These are phyloP conservation scores for Cryomyces antarcticus DNA, from an alignment of 495 filamentous ascomycete species.

Conservation along the genomic window DNA sequence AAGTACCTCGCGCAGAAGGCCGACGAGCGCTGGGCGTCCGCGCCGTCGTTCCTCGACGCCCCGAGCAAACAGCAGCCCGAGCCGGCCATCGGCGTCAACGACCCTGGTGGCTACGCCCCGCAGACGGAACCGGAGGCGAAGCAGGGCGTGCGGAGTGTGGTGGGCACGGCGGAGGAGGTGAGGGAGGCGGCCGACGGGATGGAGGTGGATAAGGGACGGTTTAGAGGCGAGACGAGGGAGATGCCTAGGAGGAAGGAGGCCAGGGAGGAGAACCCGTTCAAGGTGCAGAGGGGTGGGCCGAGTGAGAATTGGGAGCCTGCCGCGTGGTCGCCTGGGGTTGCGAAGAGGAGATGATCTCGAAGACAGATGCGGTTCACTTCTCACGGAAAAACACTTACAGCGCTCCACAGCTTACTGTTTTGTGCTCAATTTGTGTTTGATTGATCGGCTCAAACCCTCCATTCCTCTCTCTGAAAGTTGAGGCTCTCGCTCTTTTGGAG, in stretches of 20 bases:
- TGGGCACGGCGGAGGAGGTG: conserved; percentile 9
- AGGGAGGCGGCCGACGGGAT: neutral
- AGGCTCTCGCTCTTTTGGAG: too few relatives aligned
- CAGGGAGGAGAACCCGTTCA: conserved; percentile 2
- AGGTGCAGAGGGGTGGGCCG: neutral
- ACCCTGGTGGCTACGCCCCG: conserved; percentile 14
- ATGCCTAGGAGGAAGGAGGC: conserved; percentile 13
- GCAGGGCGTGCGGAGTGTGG: conserved; percentile 7
- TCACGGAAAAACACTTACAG: too few relatives aligned
- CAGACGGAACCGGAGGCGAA: conserved; percentile 6
- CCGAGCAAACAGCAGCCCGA: conserved; percentile 27
- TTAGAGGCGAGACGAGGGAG: conserved; percentile 11
- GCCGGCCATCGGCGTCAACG: conserved; percentile 19
- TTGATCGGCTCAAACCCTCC: too few relatives aligned
- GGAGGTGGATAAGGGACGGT: conserved; percentile 8
- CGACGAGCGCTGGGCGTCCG: conserved; percentile 70
- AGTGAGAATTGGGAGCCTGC: neutral
- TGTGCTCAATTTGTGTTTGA: too few relatives aligned
- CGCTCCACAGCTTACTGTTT: too few relatives aligned
- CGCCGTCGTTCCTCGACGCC: conserved; percentile 41
- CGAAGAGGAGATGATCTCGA: conserved; percentile 3
- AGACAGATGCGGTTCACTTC: too few relatives aligned
- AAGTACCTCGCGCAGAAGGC: conserved; percentile 57
- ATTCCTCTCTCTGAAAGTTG: too few relatives aligned
- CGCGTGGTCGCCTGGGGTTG: conserved; percentile 13